These are phyloP conservation scores for Lophiostoma macrostomum DNA, from an alignment of 495 filamentous ascomycete species.

Conservation along the genomic window DNA sequence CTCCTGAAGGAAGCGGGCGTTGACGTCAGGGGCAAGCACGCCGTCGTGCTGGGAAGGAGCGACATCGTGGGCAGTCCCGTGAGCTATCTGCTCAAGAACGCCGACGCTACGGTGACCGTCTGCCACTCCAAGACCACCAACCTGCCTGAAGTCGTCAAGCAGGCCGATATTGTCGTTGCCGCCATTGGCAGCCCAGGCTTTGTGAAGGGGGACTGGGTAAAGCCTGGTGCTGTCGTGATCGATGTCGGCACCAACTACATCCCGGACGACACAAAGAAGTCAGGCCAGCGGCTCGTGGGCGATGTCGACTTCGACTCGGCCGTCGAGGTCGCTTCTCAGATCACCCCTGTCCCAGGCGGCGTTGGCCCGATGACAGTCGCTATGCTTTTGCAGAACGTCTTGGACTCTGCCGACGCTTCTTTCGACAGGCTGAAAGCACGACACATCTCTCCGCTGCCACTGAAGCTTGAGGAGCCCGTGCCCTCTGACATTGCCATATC, in stretches of 20 bases:
- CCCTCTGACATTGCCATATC: slow-evolving; percentile 95
- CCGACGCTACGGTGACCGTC: slow-evolving; percentile 92
- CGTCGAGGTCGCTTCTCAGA: slow-evolving; percentile 82
- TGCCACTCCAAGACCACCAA: slow-evolving; percentile 86
- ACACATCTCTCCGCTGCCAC: slow-evolving; percentile 70
- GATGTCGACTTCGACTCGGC: slow-evolving; percentile 93
- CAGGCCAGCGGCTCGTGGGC: slow-evolving; percentile 87
- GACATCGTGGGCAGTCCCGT: slow-evolving; percentile 97
- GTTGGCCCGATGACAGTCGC: slow-evolving; percentile 98
- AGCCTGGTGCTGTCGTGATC: slow-evolving; percentile 89
- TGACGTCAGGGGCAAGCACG: slow-evolving; percentile 81
- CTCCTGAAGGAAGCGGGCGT: slow-evolving; percentile 81
- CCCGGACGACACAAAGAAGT: slow-evolving; percentile 89
- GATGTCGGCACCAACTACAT: slow-evolving; percentile 98
- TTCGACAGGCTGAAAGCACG: slow-evolving; percentile 79
- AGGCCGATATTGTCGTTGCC: slow-evolving; percentile 84
- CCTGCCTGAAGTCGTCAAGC: slow-evolving; percentile 69
- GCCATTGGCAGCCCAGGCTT: slow-evolving; percentile 87
- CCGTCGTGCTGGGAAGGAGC: slow-evolving; percentile 89
- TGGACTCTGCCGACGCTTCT: slow-evolving; percentile 73
- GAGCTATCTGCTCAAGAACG: slow-evolving; percentile 90
- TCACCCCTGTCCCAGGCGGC: slow-evolving; percentile 94
- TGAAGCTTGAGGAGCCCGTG: slow-evolving; percentile 71
- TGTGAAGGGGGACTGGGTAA: slow-evolving; percentile 92
- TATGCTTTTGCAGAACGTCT: slow-evolving; percentile 93